Conservation (phyloP, 352 stramenopile species). For the Phytophthora fragariaefolia region DNA sequence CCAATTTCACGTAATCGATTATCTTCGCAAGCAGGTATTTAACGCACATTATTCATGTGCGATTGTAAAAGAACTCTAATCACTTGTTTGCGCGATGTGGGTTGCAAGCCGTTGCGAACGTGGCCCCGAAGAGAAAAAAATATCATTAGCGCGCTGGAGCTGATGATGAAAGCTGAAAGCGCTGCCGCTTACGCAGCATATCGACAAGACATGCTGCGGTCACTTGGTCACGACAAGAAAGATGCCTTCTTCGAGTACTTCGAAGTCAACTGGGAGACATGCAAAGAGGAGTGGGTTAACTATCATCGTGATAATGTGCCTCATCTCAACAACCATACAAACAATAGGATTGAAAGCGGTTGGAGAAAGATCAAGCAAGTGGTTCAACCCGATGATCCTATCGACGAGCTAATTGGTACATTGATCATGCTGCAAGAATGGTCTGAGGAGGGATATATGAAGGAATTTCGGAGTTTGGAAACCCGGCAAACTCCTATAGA, state of each 20-base stretch:
- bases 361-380: neutral
- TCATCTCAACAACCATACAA: neutral
- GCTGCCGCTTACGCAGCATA: neutral
- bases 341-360: neutral
- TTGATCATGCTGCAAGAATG: constrained; percentile 27
- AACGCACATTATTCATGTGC: neutral
- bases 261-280: constrained; percentile 13
- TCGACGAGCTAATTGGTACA: neutral
- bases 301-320: neutral
- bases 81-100: neutral
- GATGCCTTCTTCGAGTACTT: constrained; percentile 20
- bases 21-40: constrained; percentile 11
- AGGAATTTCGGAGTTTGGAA: constrained; percentile 7
- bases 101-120: constrained; percentile 2
- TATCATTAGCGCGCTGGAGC: neutral
- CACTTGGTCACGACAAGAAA: constrained; percentile 10
- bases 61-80: neutral
- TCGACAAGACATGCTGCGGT: too few species aligned
- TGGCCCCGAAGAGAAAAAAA: constrained; percentile 1
- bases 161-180: constrained; percentile 19
- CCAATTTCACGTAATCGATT: constrained; percentile 23
- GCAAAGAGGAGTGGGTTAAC: constrained; percentile 13
- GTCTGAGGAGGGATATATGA: constrained; percentile 18
- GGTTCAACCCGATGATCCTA: neutral
- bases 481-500: constrained; percentile 5